Base-by-base conservation (phyloP, 805 yeast species). In the Zygotorulaspora sp. region DNA sequence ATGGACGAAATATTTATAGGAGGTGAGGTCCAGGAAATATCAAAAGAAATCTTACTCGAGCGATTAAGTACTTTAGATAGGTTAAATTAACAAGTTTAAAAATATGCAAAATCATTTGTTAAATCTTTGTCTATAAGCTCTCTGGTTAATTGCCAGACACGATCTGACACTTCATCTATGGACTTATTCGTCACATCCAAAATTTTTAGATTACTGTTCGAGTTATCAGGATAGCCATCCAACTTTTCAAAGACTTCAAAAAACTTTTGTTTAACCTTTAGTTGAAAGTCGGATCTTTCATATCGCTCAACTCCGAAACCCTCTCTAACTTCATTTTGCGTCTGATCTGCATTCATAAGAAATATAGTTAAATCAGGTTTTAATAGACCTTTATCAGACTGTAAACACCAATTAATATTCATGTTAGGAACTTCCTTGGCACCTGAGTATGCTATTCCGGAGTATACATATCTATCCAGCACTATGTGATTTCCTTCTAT, bases 261-360 rank as follows among this genome's bases (percentile, higher is more conserved):
- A 55, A 89, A 92, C 44, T 78, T 67, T 7, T 52, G 29, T 42
- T 77, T 75, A 3, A 92, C 99, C 25, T 66, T 67, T n/a, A 63
- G 59, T 56, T 92, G 99, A 54, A 92, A 83, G 33, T 72, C 78
- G 4, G 61, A 58, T 18, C 71, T 73, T 58, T 92, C 99, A 62
- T 92, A 92, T 37, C 96, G 67, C 60, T 92, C 99, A n/a, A 79
- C 83, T 10, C 99, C 99, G 68, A 83, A 92, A 1, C 95, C 95
- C 8, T 77, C 78, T 38, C 97, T 69, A 18, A 69, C 52, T 27
- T 67, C 70, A 7, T 43, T 39, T 22, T 50, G 59, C 3, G 61
- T 63, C 5, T 63, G 72, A 45, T 61, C 53, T 21, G 75, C 70
- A 30, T 72, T 65, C 28, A 84, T 79, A 41, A 92, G 64, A 49